Evolutionary conservation across 2,329 filamentous ascomycete species (phyloP), one percentile per base, ranked within the genome.

Genomic region (Monosporascus sp.): DNA sequence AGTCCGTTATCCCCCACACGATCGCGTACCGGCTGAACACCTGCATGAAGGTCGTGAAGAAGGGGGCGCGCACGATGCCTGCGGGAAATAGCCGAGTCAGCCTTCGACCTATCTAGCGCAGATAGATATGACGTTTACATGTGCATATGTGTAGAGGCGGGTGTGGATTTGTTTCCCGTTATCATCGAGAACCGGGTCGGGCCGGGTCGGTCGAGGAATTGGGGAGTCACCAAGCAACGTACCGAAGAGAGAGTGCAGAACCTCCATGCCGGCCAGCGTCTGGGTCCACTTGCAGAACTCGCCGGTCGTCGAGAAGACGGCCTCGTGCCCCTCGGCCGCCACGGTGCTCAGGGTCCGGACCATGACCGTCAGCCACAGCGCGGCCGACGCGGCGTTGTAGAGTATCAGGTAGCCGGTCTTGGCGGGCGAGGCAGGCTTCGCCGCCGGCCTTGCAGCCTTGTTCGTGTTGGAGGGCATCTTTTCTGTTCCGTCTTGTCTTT

Each of bases 31-130:
- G 90, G 54, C 85, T 90, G 22, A 88, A 81, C 58, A 97, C 92
- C 73, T 99, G 94, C 85, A 96, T 91, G 38, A 82, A 72, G 6
- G 94, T 97, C 5, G 94, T 97, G 63, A 87, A 62, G 63, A 97
- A 71, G 2, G 93, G 91, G 1, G 93, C 87, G 65, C 93, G 85
- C 50, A 99, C 93, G 65, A 97, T 70, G 54, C 90, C 89, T 92
- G 51, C 37, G 31, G 31, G 31, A 35, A 35, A 35, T 35, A 14
- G 31, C 5, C 11, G 31, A 3, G 31, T 35, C 11, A 35, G 11
- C 2, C 31, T 35, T 35, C 31, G 11, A 35, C 31, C 9, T 14
- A 14, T 35, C 31, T 5, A 14, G 9, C 28, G 11, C 14, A n/a
- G n/a, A 14, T 35, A 5, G 14, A 14, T 35, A 14, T 14, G 9